Evolutionary conservation across 2,329 filamentous ascomycete genomes (phyloP), one percentile per base, ranked within the genome.

Genomic region (Pseudonectria foliicola): DNA sequence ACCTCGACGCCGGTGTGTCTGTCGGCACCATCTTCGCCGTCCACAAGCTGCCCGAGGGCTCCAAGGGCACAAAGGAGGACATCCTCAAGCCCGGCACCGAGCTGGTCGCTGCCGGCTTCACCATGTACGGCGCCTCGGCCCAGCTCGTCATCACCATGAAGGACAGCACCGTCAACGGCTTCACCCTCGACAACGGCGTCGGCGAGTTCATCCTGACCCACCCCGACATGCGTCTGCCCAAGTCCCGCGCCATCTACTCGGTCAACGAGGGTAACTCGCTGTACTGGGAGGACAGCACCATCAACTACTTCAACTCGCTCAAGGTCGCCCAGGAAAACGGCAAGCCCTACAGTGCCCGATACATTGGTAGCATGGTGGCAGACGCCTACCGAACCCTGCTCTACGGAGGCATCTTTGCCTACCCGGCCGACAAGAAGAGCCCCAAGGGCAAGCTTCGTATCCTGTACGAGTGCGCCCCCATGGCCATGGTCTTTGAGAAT

Each of bases 151-250:
- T 98, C 58, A 98, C 92, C 50, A 95, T 96, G 88, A 85, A 83
- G 65, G 86, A 81, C 48, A 85, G 89, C 45, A 76, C 68, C 43
- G 92, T 98, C 64, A 95, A 96, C 66, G 92, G 92, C 54, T 98
- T 98, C 73, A 98, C 92, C 16, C 80, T 98, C 54, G 92, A 98
- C 69, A 93, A 85, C 62, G 85, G 88, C 13, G 79, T 98, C 32
- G 92, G 92, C 67, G 92, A 98, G 73, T 98, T 98, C 71, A 98
- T 98, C 66, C 77, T 98, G 40, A 94, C 90, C 11, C 92, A 98
- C 66, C 92, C 92, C 15, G 64, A 94, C 66, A 98, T 98, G 92
- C 71, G 70, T 47, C 80, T 96, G 45, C 92, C 92, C 35, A 75
- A 74, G 61, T 71, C 75, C 55, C 77, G 89, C 44, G 66, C 81